Evolutionary conservation across 2,329 filamentous ascomycete genomes (phyloP).

Genomic region (Diaporthe citrichinensis): DNA sequence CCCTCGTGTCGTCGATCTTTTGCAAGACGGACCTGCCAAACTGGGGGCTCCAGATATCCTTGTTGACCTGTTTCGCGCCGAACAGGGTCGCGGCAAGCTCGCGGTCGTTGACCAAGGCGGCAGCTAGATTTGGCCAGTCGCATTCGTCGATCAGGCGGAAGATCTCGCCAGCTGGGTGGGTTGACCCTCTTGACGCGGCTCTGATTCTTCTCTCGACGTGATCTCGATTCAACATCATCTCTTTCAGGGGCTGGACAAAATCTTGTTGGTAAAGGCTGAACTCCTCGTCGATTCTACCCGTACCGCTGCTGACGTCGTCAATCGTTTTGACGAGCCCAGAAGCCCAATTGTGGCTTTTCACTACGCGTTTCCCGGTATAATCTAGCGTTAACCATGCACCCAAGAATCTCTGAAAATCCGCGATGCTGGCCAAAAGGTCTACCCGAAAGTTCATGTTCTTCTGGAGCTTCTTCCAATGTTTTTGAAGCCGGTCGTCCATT

Average conservation of each 20-base stretch:
- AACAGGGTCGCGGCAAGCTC: background rate
- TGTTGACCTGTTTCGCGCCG: background rate
- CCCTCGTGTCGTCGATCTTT: background rate
- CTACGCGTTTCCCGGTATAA: background rate
- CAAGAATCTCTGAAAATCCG: background rate
- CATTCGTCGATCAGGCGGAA: background rate
- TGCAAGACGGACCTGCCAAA: background rate
- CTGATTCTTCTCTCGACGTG: conserved; percentile 1
- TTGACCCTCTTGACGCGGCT: background rate
- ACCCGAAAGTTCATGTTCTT: background rate
- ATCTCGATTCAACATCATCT: conserved; percentile 17
- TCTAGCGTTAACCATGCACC: background rate
- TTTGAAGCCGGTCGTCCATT: background rate
- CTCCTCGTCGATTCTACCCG: background rate
- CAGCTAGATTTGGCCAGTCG: conserved; percentile 9
- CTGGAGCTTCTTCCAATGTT: conserved; percentile 4
- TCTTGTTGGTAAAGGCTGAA: background rate
- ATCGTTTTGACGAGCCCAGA: background rate
- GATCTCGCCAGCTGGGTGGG: background rate
- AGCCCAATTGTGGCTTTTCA: background rate
- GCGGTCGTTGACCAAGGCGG: background rate
- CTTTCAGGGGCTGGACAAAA: background rate
- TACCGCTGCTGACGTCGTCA: background rate
- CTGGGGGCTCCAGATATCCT: background rate
- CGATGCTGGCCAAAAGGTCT: background rate